Conservation (phyloP, 2,329 filamentous ascomycete species). For the Colletotrichum truncatum region DNA sequence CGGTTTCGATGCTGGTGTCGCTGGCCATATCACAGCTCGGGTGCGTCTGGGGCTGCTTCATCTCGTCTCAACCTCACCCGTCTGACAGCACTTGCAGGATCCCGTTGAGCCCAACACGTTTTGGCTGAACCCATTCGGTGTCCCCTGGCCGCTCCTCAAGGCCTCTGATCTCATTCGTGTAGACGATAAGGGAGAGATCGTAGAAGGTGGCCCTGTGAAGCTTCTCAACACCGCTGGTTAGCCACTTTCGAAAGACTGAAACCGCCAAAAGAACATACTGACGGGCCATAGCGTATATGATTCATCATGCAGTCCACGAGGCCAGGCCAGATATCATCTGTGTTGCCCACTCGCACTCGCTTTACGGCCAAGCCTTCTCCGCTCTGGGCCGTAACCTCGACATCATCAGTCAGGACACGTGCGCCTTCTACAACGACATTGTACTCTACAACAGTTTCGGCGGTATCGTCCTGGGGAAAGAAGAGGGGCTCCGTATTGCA, state of each 20-base stretch:
- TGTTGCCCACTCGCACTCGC: slow-evolving; percentile 63
- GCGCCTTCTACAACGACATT: slow-evolving; percentile 65
- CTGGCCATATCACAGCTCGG: slow-evolving; percentile 73
- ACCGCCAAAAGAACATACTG: background rate
- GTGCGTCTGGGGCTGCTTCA: slow-evolving; percentile 15
- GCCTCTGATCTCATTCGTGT: slow-evolving; percentile 75
- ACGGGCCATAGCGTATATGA: slow-evolving; percentile 51
- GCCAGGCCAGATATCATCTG: slow-evolving; percentile 63
- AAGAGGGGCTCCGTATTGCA: slow-evolving; percentile 61
- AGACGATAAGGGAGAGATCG: slow-evolving; percentile 66
- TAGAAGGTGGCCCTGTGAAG: slow-evolving; percentile 62
- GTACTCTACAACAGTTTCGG: slow-evolving; percentile 56
- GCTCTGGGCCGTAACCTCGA: slow-evolving; percentile 68
- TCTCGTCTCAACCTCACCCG: background rate
- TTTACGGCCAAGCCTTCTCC: slow-evolving; percentile 68
- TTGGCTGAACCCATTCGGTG: slow-evolving; percentile 75
- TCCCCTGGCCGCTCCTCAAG: slow-evolving; percentile 70
- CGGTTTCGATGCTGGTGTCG: slow-evolving; percentile 69
- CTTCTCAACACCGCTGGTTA: slow-evolving; percentile 27
- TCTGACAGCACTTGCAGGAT: slow-evolving; percentile 40
- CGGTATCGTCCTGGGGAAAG: slow-evolving; percentile 60
- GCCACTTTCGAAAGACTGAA: background rate
- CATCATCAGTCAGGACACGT: slow-evolving; percentile 72
- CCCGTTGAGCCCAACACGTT: slow-evolving; percentile 69
- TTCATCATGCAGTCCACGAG: slow-evolving; percentile 57